Percentiles rank a stretch among this genome's conserved stretches.
Evolutionary conservation across 1,284 basidiomycete species (phyloP).

Genomic region (Cystobasidium slooffiae): DNA sequence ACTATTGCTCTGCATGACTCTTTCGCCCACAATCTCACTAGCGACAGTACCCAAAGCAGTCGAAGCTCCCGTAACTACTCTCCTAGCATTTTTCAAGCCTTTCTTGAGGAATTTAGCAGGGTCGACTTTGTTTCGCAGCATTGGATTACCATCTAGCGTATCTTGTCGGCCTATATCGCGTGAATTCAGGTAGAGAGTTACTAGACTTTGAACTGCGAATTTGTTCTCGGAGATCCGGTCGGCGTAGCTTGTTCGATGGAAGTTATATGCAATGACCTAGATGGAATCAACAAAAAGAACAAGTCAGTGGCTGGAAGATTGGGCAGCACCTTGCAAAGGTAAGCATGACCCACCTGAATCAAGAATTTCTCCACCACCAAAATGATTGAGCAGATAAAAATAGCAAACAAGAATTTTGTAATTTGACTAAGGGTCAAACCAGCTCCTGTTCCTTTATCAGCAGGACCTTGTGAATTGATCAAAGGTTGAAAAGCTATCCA

Average conservation of each 20-base stretch:
- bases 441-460: slow-evolving; percentile 38
- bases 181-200: slow-evolving; percentile 73
- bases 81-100: slow-evolving; percentile 71
- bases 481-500: slow-evolving; percentile 53
- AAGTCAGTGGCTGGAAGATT: background rate
- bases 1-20: slow-evolving; percentile 84
- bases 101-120: slow-evolving; percentile 66
- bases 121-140: slow-evolving; percentile 61
- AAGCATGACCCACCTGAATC: slow-evolving; percentile 69
- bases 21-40: slow-evolving; percentile 63
- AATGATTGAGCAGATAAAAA: slow-evolving; percentile 72
- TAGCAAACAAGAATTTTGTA: slow-evolving; percentile 72
- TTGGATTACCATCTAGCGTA: slow-evolving; percentile 63
- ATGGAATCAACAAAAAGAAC: background rate
- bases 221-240: slow-evolving; percentile 85
- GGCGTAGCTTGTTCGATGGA: slow-evolving; percentile 82
- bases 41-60: slow-evolving; percentile 59
- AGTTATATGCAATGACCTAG: slow-evolving; percentile 63
- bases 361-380: slow-evolving; percentile 81
- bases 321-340: background rate
- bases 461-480: slow-evolving; percentile 32
- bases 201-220: slow-evolving; percentile 72
- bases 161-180: slow-evolving; percentile 66
- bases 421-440: slow-evolving; percentile 62
- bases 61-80: slow-evolving; percentile 62